Evolutionary conservation across 192 early-diverging fungal species (phyloP).

Genomic region (Podila epicladia): DNA sequence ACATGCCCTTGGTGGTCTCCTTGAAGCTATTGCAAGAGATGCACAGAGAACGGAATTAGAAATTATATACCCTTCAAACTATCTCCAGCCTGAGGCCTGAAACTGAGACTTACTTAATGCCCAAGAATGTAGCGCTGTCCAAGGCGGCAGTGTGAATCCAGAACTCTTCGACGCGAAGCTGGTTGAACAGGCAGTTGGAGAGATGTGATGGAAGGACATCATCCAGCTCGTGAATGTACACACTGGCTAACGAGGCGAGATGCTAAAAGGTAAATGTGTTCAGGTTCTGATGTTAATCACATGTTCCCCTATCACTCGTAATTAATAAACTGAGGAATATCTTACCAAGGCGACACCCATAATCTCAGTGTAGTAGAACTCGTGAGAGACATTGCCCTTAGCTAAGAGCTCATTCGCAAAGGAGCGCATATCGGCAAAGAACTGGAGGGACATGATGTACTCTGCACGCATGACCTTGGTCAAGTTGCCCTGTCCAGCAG

Average conservation of each 20-base stretch:
- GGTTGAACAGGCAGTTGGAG: conserved; percentile 55
- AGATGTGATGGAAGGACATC: conserved; percentile 56
- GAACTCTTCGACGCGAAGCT: conserved; percentile 44
- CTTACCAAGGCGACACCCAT: conserved; percentile 67
- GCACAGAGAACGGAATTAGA: background rate
- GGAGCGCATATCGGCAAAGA: conserved; percentile 62
- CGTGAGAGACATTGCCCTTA: conserved; percentile 57
- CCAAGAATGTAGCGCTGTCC: conserved; percentile 33
- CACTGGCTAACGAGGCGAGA: conserved; percentile 56
- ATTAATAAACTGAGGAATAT: background rate
- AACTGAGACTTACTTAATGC: conserved; percentile 52
- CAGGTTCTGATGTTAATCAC: background rate
- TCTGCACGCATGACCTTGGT: conserved; percentile 54
- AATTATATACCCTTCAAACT: background rate
- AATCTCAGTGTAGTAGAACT: conserved; percentile 64
- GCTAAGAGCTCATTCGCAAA: conserved; percentile 54
- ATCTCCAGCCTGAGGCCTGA: background rate
- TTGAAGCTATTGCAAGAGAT: conserved; percentile 25
- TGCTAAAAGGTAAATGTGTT: conserved; percentile 32
- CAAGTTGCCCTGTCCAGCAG: conserved; percentile 33
- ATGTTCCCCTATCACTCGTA: background rate
- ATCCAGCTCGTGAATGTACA: conserved; percentile 62
- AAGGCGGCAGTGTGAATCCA: conserved; percentile 43
- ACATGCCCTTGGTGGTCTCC: conserved; percentile 51
- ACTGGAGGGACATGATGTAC: conserved; percentile 65